A percentile compares a stretch with the other conserved stretches of the same genome.
phyloP scores from a whole-genome alignment of 768 basidiomycete species.

The Chalciporus sphaerocephalus region DNA sequence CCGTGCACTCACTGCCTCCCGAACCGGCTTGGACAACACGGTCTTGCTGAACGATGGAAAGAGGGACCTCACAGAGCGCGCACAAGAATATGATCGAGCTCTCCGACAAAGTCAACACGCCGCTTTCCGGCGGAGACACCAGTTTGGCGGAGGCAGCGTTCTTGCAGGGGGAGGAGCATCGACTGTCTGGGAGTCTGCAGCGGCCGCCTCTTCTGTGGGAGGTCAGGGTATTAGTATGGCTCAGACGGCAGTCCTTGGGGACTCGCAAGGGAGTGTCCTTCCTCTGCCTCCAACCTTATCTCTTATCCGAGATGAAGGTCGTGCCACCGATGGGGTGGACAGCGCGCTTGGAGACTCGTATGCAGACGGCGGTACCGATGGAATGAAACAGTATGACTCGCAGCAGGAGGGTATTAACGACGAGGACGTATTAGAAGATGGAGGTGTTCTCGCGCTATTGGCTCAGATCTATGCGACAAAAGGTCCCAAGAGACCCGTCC shows the following conservation, averaged over 20 bases:
- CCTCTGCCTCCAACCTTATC: slow-evolving; percentile 11
- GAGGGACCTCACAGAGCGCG: slow-evolving; percentile 46
- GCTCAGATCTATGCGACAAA: slow-evolving; percentile 79
- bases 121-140: slow-evolving; percentile 41
- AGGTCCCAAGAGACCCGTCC: slow-evolving; percentile 42
- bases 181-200: slow-evolving; percentile 40
- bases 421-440: slow-evolving; percentile 68
- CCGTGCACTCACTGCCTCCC: slow-evolving; percentile 29
- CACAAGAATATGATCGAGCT: slow-evolving; percentile 74
- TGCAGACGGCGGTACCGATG: slow-evolving; percentile 57
- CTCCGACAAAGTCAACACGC: slow-evolving; percentile 63
- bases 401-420: slow-evolving; percentile 52
- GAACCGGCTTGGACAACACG: slow-evolving; percentile 24
- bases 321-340: slow-evolving; percentile 50
- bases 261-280: slow-evolving; percentile 60
- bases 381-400: slow-evolving; percentile 34
- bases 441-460: slow-evolving; percentile 78
- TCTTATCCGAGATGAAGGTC: slow-evolving; percentile 43
- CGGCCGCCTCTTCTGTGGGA: slow-evolving; percentile 42
- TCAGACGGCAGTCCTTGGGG: slow-evolving; percentile 69
- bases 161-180: slow-evolving; percentile 47
- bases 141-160: slow-evolving; percentile 20
- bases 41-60: slow-evolving; percentile 29
- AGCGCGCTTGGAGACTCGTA: slow-evolving; percentile 66
- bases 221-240: slow-evolving; percentile 47